phyloP scores from a whole-genome alignment of 306 rosid genomes.

The Herpetospermum pedunculosum region DNA sequence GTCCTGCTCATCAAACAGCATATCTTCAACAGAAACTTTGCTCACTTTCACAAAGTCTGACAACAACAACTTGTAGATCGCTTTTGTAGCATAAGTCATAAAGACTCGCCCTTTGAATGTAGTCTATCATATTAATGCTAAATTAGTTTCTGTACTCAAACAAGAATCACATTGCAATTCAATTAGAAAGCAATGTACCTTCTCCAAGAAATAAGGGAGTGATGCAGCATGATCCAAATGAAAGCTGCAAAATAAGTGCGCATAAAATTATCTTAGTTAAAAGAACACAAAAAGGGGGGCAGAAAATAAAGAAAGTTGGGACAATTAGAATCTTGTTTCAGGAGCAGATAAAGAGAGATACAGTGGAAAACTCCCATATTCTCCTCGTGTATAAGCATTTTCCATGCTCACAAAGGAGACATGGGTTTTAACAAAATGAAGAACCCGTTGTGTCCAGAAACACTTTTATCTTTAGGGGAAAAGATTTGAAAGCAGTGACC shows the following conservation, averaged over 20 bases:
- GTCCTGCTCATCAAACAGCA: constrained; percentile 78
- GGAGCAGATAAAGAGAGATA: neutral
- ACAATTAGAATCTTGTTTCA: neutral
- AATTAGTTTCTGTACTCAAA: constrained; percentile 6
- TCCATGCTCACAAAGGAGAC: neutral
- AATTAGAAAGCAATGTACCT: constrained; percentile 25
- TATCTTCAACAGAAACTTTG: constrained; percentile 84
- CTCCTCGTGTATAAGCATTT: neutral
- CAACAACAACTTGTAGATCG: constrained; percentile 74
- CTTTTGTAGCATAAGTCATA: constrained; percentile 95
- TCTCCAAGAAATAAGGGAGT: constrained; percentile 81
- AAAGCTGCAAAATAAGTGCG: constrained; percentile 31
- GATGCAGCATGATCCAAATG: constrained; percentile 96
- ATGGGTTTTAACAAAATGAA: neutral
- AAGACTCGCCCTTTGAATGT: constrained; percentile 87
- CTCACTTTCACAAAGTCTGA: constrained; percentile 88
- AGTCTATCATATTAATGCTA: constrained; percentile 27
- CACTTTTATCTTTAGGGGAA: neutral
- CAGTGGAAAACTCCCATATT: neutral
- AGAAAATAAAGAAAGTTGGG: neutral
- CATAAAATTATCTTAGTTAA: neutral
- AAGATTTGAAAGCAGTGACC: neutral
- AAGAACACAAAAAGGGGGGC: neutral
- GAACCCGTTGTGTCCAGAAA: neutral
- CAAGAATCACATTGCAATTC: neutral